Evolutionary conservation across 2,329 filamentous ascomycete genomes (phyloP).

Genomic region (Sclerotinia glacialis): DNA sequence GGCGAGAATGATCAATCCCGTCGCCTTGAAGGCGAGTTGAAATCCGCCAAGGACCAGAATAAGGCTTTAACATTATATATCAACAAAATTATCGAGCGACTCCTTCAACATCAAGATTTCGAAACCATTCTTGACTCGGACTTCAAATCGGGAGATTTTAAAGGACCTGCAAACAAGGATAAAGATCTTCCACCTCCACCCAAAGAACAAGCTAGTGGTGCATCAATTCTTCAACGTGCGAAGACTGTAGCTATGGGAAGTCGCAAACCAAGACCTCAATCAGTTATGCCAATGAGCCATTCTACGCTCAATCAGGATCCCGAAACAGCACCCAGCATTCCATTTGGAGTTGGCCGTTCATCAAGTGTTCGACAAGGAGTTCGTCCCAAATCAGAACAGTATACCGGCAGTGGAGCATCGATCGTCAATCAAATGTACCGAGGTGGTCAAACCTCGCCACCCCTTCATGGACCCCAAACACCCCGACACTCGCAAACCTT

Average conservation of each 20-base stretch:
- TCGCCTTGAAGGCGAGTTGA: slow-evolving; percentile 74
- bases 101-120: slow-evolving; percentile 91
- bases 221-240: slow-evolving; percentile 58
- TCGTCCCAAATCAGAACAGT: slow-evolving; percentile 64
- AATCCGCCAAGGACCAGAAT: slow-evolving; percentile 84
- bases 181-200: slow-evolving; percentile 77
- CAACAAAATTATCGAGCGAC: slow-evolving; percentile 96
- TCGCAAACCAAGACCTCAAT: slow-evolving; percentile 53
- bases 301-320: slow-evolving; percentile 58
- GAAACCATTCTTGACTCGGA: slow-evolving; percentile 84
- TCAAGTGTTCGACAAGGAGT: slow-evolving; percentile 50
- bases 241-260: slow-evolving; percentile 54
- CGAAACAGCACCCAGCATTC: slow-evolving; percentile 72
- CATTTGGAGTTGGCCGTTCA: slow-evolving; percentile 58
- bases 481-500: slow-evolving; percentile 62
- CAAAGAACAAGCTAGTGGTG: slow-evolving; percentile 47
- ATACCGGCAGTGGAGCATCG: slow-evolving; percentile 56
- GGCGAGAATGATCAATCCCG: slow-evolving; percentile 61
- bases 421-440: slow-evolving; percentile 91
- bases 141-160: slow-evolving; percentile 44
- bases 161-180: slow-evolving; percentile 46
- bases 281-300: slow-evolving; percentile 48
- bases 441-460: slow-evolving; percentile 60
- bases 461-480: slow-evolving; percentile 51
- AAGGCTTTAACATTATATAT: slow-evolving; percentile 97